phyloP scores from a whole-genome alignment of 2,329 filamentous ascomycete genomes.

The Dactylellina leptospora region DNA sequence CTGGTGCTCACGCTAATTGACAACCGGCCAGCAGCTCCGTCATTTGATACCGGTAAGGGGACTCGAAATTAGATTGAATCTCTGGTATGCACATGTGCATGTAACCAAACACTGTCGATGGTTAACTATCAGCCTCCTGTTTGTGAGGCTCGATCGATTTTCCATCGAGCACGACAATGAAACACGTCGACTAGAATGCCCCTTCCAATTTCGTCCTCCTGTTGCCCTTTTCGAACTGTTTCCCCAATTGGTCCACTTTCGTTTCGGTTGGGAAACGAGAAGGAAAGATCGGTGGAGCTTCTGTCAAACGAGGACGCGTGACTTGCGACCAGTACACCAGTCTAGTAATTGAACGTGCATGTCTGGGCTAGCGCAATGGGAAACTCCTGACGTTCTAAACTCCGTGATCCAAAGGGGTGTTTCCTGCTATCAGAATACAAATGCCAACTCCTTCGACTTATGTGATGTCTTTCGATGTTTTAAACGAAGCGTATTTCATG shows the following conservation, averaged over 20 bases:
- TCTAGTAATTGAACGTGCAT: constrained; percentile 12
- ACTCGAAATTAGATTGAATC: constrained; percentile 11
- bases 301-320: no score
- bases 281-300: no score
- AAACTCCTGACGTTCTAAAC: constrained; percentile 28
- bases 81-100: constrained; percentile 32
- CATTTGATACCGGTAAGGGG: constrained; percentile 23
- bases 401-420: constrained; percentile 31
- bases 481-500: no score
- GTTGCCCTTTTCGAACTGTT: neutral
- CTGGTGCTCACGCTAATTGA: neutral
- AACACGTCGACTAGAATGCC: neutral
- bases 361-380: constrained; percentile 2
- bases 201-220: constrained; percentile 29
- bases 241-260: no score
- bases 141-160: constrained; percentile 17
- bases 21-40: neutral
- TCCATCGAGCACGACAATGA: no score
- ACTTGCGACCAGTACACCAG: no score
- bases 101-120: constrained; percentile 1
- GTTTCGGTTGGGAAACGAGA: neutral
- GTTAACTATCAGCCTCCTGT: neutral
- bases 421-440: constrained; percentile 1
- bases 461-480: no score
- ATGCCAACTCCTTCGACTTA: neutral